A percentile compares a stretch with the other conserved stretches of the same genome.
Conservation (phyloP, 176 grass and related monocot species). For the Oryza australiensis region DNA sequence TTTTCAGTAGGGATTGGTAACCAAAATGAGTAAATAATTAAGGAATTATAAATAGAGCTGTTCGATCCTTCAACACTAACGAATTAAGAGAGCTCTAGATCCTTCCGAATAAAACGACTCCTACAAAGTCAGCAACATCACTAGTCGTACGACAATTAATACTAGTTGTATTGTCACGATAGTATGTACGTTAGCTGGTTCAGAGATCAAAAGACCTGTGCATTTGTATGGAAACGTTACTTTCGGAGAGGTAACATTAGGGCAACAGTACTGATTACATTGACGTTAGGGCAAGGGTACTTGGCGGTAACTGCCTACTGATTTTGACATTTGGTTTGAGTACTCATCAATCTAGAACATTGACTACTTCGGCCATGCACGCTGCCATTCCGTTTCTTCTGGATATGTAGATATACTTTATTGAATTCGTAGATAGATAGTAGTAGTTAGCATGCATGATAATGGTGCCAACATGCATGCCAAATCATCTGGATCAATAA, state of each 20-base stretch:
- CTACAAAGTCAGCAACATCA: background rate
- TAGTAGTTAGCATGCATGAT: background rate
- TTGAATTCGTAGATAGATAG: background rate
- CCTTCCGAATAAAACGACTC: background rate
- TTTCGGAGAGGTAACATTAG: background rate
- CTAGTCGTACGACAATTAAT: background rate
- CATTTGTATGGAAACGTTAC: background rate
- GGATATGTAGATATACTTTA: background rate
- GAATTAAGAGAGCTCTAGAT: background rate
- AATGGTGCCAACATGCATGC: background rate
- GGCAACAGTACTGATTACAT: background rate
- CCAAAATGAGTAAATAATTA: no score
- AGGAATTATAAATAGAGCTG: background rate
- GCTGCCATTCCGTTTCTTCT: background rate
- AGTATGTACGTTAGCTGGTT: background rate
- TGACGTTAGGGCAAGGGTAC: background rate
- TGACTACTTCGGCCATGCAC: background rate
- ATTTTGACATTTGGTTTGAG: background rate
- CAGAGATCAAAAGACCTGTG: background rate
- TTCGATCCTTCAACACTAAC: background rate
- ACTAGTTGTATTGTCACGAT: background rate
- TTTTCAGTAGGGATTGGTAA: no score
- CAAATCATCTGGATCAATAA: background rate
- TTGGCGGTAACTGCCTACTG: background rate
- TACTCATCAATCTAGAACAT: background rate